Percentiles rank a stretch among this genome's conserved stretches.
Conservation (phyloP, 441 rosid genomes). For the Kokia cookei region DNA sequence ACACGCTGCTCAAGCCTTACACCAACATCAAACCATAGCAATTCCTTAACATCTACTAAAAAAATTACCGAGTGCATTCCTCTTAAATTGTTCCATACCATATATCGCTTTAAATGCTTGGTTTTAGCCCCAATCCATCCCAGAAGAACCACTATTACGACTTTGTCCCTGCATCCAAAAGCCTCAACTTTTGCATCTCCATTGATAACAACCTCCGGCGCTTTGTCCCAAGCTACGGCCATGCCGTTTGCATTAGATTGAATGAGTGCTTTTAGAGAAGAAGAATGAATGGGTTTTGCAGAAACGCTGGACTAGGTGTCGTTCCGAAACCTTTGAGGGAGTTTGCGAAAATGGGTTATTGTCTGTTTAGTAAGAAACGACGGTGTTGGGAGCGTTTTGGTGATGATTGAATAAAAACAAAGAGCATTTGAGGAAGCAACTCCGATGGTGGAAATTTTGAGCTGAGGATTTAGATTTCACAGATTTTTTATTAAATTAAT, state of each 20-base stretch:
- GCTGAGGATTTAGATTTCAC: background rate
- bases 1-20: constrained; percentile 43
- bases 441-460: constrained; percentile 45
- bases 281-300: constrained; percentile 19
- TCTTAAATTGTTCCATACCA: constrained; percentile 74
- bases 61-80: constrained; percentile 71
- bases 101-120: constrained; percentile 64
- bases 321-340: background rate
- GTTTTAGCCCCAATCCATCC: constrained; percentile 87
- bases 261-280: constrained; percentile 18
- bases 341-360: constrained; percentile 13
- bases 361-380: background rate
- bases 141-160: constrained; percentile 60
- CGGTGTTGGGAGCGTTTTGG: background rate
- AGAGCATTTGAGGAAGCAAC: constrained; percentile 39
- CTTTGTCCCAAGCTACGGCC: constrained; percentile 35
- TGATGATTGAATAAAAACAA: constrained; percentile 23
- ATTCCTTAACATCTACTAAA: constrained; percentile 48
- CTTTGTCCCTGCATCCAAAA: constrained; percentile 23
- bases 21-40: constrained; percentile 55
- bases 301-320: constrained; percentile 12
- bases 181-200: constrained; percentile 12
- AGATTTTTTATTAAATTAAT: too few species aligned
- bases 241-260: constrained; percentile 26
- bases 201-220: constrained; percentile 22